These are phyloP conservation scores for Tilletia horrida DNA, from an alignment of 1,284 basidiomycete species.

Conservation along the genomic window DNA sequence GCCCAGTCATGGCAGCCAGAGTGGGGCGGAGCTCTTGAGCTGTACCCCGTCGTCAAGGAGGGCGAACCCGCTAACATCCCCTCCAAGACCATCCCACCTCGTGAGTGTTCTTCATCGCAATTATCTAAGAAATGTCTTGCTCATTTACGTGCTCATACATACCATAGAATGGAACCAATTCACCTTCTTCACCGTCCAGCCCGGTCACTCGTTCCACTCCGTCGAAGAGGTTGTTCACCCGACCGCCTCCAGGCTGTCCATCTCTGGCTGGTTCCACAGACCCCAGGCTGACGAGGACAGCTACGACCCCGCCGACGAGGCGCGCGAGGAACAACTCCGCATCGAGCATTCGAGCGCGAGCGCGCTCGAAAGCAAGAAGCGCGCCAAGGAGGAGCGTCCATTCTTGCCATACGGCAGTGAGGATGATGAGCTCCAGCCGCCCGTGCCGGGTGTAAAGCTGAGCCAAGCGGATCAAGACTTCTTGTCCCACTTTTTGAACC, in stretches of 20 bases:
- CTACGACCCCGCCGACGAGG: conserved; percentile 65
- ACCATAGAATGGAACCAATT: conserved; percentile 95
- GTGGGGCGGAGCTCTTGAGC: conserved; percentile 90
- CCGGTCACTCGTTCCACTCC: conserved; percentile 87
- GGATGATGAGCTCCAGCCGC: conserved; percentile 24
- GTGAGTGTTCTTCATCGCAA: conserved; percentile 40
- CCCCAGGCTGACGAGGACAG: conserved; percentile 87
- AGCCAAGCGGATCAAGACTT: conserved; percentile 42
- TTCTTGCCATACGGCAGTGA: conserved; percentile 58
- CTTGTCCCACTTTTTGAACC: conserved; percentile 71
- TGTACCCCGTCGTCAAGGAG: conserved; percentile 67
- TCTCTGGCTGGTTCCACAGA: conserved; percentile 89
- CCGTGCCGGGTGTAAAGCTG: conserved; percentile 48
- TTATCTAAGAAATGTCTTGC: conserved; percentile 56
- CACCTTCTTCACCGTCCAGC: conserved; percentile 84
- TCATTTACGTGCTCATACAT: too few relatives aligned
- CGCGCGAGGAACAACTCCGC: conserved; percentile 42
- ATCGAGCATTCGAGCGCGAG: conserved; percentile 40
- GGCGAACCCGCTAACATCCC: conserved; percentile 45
- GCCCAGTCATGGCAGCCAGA: conserved; percentile 66
- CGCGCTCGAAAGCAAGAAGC: conserved; percentile 57
- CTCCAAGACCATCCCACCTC: conserved; percentile 45
- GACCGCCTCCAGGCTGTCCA: conserved; percentile 62
- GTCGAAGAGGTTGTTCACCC: conserved; percentile 77
- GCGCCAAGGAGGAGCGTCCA: conserved; percentile 58